Percentiles rank a stretch among this genome's conserved stretches.
phyloP scores from a whole-genome alignment of 371 early-diverging fungal species.

The Saksenaea vasiformis region DNA sequence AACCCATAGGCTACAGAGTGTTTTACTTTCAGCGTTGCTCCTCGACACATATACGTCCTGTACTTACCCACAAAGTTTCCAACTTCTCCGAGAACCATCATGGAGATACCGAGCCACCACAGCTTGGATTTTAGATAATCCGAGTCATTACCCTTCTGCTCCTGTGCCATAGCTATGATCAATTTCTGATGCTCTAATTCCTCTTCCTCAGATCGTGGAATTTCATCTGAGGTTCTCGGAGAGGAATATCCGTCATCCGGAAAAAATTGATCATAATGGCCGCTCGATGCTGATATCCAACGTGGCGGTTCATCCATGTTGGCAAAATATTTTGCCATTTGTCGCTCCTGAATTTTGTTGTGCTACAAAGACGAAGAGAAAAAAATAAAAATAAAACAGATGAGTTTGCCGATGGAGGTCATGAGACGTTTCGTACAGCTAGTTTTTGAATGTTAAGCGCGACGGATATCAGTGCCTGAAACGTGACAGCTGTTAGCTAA shows the following conservation, averaged over 20 bases:
- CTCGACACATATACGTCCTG: not conserved
- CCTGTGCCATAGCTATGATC: conserved; percentile 47
- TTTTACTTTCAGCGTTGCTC: not conserved
- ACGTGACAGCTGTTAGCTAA: not conserved
- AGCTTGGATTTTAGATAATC: conserved; percentile 61
- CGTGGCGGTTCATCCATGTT: conserved; percentile 49
- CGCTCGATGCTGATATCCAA: conserved; percentile 34
- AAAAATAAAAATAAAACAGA: not conserved
- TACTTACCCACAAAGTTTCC: conserved; percentile 58
- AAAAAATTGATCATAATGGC: conserved; percentile 27
- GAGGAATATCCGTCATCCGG: conserved; percentile 57
- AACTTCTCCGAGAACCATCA: conserved; percentile 77
- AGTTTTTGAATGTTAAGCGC: conserved; percentile 75
- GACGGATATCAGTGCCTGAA: conserved; percentile 64
- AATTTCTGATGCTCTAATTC: conserved; percentile 36
- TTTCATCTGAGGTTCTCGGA: conserved; percentile 48
- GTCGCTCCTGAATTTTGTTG: conserved; percentile 47
- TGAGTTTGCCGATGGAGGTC: not conserved
- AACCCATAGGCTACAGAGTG: conserved; percentile 69
- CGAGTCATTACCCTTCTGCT: conserved; percentile 35
- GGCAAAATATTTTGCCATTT: conserved; percentile 48
- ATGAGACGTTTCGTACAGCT: conserved; percentile 34
- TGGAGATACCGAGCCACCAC: conserved; percentile 76
- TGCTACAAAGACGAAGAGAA: conserved; percentile 27
- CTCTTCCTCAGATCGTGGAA: conserved; percentile 24